Evolutionary conservation across 2,329 filamentous ascomycete species (phyloP), one percentile per base, ranked within the genome.

Genomic region (Sporothrix curviconia): DNA sequence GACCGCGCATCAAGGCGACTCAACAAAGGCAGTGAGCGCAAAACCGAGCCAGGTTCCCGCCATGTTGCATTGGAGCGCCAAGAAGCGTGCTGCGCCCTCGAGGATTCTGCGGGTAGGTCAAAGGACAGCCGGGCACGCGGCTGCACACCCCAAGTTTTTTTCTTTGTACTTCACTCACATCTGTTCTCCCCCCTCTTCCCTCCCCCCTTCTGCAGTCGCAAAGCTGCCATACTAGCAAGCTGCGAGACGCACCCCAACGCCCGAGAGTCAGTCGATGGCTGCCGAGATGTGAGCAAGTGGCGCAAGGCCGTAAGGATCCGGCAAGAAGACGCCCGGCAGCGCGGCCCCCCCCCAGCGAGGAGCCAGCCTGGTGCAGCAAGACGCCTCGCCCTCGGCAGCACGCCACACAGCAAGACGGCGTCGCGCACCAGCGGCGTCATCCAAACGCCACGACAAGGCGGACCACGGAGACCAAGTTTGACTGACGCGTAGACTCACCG

Each of bases 231-330:
- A 84, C 87, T 62, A 92, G 92, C 71, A 92, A 91, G 70, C 82
- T 86, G 52, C 79, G 84, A n/a, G 55, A 74, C 87, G 60, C 91
- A 95, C 71, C 72, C 84, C 58, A 87, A 95, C 77, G 91, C n/a
- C 89, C 71, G 84, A 92, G 43, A 87, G 97, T 64, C 85, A 86
- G 47, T 82, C 83, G 53, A 78, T 89, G 43, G 91, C 94, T 3
- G 79, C 82, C 59, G 89, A 92, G 67, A 87, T 97, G 91, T 99
- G 54, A 81, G 80, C 61, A 95, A 92, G 71, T 96, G 90, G 90
- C 89, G 87, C 76, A 84, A 85, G 66, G 83, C 87, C 40, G 87
- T 95, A 51, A 87, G 89, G 65, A 75, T 76, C 51, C 80, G 82
- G 66, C n/a, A 85, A 84, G 43, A 74, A 74, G 64, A 72, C 72